Conservation (phyloP, 116 monocot species). For the Cymodocea nodosa region DNA sequence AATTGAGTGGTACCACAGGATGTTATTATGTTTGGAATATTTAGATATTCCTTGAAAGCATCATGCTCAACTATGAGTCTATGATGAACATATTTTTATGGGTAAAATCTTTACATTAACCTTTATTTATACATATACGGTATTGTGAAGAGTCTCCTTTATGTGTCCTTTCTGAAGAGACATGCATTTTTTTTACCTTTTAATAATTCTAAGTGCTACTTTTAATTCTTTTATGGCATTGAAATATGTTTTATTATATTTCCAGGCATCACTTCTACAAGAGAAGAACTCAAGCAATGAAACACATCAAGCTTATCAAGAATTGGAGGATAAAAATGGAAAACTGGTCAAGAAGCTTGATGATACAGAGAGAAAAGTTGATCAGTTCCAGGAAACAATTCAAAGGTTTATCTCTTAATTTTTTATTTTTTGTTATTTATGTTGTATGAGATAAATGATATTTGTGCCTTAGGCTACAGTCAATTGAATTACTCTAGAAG, state of each 20-base stretch:
- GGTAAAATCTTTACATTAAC: no score
- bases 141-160: no score
- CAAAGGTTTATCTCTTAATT: conserved; percentile 44
- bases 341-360: conserved; percentile 70
- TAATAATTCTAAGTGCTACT: background rate
- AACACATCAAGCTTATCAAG: conserved; percentile 35
- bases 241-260: background rate
- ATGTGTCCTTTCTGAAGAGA: no score
- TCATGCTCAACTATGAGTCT: no score
- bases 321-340: conserved; percentile 37
- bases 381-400: conserved; percentile 73
- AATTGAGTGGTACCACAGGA: no score
- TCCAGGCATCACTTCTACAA: conserved; percentile 44
- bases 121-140: no score
- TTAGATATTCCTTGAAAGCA: no score
- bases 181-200: background rate
- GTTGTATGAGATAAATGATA: background rate
- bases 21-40: no score
- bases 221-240: background rate
- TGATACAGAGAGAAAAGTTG: conserved; percentile 56
- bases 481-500: background rate
- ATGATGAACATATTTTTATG: no score
- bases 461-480: no score
- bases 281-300: conserved; percentile 50
- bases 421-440: background rate